Evolutionary conservation across 768 basidiomycete genomes (phyloP).

Genomic region (Tylopilus felleus): DNA sequence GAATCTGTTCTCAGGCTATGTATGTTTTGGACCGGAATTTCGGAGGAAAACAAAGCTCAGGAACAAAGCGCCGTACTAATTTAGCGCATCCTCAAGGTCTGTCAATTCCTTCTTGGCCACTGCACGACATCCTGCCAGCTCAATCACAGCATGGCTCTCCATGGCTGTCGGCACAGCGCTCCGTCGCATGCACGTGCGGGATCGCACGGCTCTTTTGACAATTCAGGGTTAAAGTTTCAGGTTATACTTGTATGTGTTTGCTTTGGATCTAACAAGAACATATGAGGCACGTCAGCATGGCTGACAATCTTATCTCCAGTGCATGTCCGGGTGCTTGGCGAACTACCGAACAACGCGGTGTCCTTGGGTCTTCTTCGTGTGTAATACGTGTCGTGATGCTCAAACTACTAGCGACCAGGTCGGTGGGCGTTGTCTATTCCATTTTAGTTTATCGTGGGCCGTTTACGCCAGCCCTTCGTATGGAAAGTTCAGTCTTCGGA

Average conservation of each 20-base stretch:
- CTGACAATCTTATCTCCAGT: conserved; percentile 21
- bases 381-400: conserved; percentile 30
- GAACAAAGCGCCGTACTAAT: conserved; percentile 12
- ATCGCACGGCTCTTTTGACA: conserved; percentile 5
- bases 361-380: conserved; percentile 30
- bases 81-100: conserved; percentile 12
- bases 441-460: conserved; percentile 28
- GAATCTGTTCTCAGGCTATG: conserved; percentile 11
- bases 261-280: conserved; percentile 17
- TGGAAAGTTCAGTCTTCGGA: conserved; percentile 18
- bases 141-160: conserved; percentile 14
- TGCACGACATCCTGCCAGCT: conserved; percentile 21
- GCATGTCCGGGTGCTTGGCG: conserved; percentile 13
- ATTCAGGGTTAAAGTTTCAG: conserved; percentile 19
- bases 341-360: conserved; percentile 28
- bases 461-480: conserved; percentile 24
- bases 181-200: conserved; percentile 1
- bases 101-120: conserved; percentile 12
- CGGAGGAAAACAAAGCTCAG: conserved; percentile 6
- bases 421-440: conserved; percentile 24
- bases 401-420: conserved; percentile 28
- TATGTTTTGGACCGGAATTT: not conserved
- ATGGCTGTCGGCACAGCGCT: not conserved
- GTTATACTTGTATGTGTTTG: not conserved
- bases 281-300: conserved; percentile 7